Base-by-base conservation (phyloP, 116 monocot genomes). In the Iris pallida region DNA sequence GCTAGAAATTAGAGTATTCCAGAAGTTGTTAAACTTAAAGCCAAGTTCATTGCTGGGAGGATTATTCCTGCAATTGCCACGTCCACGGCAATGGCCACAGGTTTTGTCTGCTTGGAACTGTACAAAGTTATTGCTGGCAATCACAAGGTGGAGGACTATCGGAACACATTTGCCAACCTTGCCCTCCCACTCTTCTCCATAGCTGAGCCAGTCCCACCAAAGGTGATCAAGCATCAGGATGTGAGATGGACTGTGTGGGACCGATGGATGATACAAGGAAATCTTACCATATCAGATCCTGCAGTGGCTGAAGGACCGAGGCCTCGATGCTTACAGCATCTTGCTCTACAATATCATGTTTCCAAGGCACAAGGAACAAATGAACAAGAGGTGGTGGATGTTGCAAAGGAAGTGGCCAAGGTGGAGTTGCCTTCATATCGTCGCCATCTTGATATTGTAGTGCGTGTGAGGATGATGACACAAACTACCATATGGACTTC, bases 51-150 rank as follows among this genome's bases (percentile, higher is more conserved):
- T 19, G 85, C 85, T 5, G 81, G 85, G 2, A 74, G 85, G 55
- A 85, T 85, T 53, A 81, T 81, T 18, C 85, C 81, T 16, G 85
- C 78, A 7, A 81, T 85, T 13, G 85, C 85, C 13, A 85, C 85
- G 12, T 75, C 85, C 15, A 85, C 81, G 4, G 81, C 85, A 0
- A 59, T 85, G 81, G 85, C 85, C 7, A n/a, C n/a, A n/a, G n/a
- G n/a, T n/a, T n/a, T n/a, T n/a, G n/a, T n/a, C n/a, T n/a, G n/a
- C n/a, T n/a, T n/a, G n/a, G n/a, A n/a, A n/a, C n/a, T n/a, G n/a
- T n/a, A n/a, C n/a, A n/a, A n/a, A n/a, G n/a, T n/a, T n/a, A n/a
- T n/a, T n/a, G n/a, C n/a, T n/a, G n/a, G n/a, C n/a, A n/a, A n/a
- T n/a, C n/a, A n/a, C n/a, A n/a, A n/a, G n/a, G n/a, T n/a, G n/a